Percentiles rank a stretch among this genome's conserved stretches.
Conservation (phyloP, 1,139 yeast species). For the Arxiozyma heterogenica region DNA sequence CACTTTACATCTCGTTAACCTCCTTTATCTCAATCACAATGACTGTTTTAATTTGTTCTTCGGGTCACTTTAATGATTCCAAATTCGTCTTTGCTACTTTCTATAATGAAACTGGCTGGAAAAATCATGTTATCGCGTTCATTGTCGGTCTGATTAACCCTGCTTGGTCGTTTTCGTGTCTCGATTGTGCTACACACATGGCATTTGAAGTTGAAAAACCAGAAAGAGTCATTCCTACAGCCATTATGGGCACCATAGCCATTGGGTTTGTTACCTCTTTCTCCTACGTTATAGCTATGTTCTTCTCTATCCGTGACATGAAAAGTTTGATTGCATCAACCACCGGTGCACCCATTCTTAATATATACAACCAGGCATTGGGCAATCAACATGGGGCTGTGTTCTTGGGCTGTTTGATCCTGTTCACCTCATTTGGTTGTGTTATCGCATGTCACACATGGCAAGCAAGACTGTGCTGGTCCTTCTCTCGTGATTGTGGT, state of each 20-base stretch:
- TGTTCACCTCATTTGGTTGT: conserved; percentile 60
- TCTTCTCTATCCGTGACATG: conserved; percentile 48
- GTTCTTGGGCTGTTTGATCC: conserved; percentile 47
- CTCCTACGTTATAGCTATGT: conserved; percentile 52
- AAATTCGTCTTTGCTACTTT: conserved; percentile 54
- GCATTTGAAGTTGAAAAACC: conserved; percentile 58
- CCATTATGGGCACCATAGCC: conserved; percentile 56
- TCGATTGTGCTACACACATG: conserved; percentile 63
- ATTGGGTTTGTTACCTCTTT: conserved; percentile 58
- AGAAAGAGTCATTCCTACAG: conserved; percentile 51
- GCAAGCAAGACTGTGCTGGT: conserved; percentile 72
- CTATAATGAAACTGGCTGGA: conserved; percentile 60
- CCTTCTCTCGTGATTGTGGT: conserved; percentile 62
- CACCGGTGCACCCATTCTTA: conserved; percentile 56
- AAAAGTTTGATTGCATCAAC: conserved; percentile 38
- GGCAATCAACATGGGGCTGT: conserved; percentile 49
- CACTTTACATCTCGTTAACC: conserved; percentile 45
- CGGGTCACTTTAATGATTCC: conserved; percentile 48
- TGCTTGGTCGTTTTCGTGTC: conserved; percentile 60
- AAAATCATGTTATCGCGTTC: conserved; percentile 49
- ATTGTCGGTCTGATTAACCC: conserved; percentile 60
- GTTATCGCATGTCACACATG: conserved; percentile 65
- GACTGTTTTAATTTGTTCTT: conserved; percentile 47
- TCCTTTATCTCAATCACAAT: conserved; percentile 49
- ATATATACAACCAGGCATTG: conserved; percentile 52